These are phyloP conservation scores for Ogataea methanolica DNA, from an alignment of 805 yeast species.

Conservation along the genomic window DNA sequence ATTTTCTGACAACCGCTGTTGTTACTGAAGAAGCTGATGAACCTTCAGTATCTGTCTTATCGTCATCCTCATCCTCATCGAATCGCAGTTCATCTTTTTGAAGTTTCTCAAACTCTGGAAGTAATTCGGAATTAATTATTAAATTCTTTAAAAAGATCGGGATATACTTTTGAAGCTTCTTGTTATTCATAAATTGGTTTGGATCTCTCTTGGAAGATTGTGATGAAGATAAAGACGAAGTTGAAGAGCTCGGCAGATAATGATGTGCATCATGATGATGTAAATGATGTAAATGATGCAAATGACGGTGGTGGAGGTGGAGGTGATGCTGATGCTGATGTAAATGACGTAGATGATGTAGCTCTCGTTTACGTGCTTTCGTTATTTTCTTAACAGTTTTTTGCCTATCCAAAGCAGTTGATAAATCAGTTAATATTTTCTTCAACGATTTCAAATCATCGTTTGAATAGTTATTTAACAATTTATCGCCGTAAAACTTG, in stretches of 20 bases:
- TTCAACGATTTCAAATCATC: constrained; percentile 20
- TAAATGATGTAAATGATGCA: background rate
- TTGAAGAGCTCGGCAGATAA: background rate
- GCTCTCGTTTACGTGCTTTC: constrained; percentile 1
- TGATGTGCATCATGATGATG: background rate
- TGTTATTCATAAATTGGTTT: constrained; percentile 25
- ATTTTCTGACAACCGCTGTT: background rate
- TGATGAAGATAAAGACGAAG: background rate
- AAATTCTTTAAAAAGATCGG: constrained; percentile 27
- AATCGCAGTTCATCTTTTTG: constrained; percentile 3
- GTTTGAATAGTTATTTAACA: constrained; percentile 15
- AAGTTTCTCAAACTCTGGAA: constrained; percentile 13
- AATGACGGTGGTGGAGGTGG: background rate
- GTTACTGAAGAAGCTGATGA: background rate
- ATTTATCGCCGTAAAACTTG: constrained; percentile 19
- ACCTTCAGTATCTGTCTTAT: constrained; percentile 8
- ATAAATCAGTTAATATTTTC: constrained; percentile 15
- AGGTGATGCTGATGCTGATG: background rate
- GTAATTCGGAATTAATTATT: constrained; percentile 22
- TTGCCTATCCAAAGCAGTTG: constrained; percentile 13
- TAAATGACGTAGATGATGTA: background rate
- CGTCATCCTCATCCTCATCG: constrained; percentile 3
- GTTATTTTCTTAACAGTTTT: background rate
- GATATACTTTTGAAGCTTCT: constrained; percentile 25
- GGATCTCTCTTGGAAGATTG: background rate